Base-by-base conservation (phyloP, 106 monocot genomes). In the Phalaenopsis equestris region DNA sequence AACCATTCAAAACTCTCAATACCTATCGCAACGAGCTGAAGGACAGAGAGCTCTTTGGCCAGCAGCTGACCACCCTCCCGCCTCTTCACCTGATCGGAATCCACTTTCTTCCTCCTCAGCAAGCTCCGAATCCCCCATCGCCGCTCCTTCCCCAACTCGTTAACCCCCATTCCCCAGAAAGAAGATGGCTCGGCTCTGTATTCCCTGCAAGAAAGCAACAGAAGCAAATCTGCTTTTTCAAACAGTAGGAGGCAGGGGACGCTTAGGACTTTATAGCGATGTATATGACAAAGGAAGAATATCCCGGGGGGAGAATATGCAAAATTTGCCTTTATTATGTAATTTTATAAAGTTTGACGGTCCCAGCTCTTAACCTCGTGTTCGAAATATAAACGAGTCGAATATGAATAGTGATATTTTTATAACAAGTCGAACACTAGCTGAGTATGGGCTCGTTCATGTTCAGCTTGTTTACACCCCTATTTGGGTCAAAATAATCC, bases 21-120 rank as follows among this genome's bases (percentile, higher is more conserved):
- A 95, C 95, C 92, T 38, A 95, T 92, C 8, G 87, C 90, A 57
- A 95, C 81, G 73, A 95, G 92, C 65, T 92, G 87, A 21, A 80
- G 23, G 73, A 95, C 75, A 74, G 95, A 95, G 17, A 95, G 80
- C n/a, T 86, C 88, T 87, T 90, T 92, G 16, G 92, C 87, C 21
- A 95, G 95, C 84, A 83, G 80, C 37, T 76, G 81, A 18, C 79
- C 84, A 3, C 77, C 82, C 12, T 41, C 82, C 42, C 39, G 87
- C 14, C 78, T 73, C 9, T 55, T 56, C 14, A n/a, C 78, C 77
- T 87, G 79, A 47, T 89, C 80, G 8, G 94, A 94, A 80, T 94
- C 94, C 58, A 89, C 90, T 82, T 90, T 92, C 81, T 97, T 97
- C 85, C 97, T 90, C 78, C 97, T 86, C 83, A 89, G 80, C 90